Evolutionary conservation across 495 filamentous ascomycete genomes (phyloP), one percentile per base, ranked within the genome.

Genomic region (Sphaerosporella brunnea): DNA sequence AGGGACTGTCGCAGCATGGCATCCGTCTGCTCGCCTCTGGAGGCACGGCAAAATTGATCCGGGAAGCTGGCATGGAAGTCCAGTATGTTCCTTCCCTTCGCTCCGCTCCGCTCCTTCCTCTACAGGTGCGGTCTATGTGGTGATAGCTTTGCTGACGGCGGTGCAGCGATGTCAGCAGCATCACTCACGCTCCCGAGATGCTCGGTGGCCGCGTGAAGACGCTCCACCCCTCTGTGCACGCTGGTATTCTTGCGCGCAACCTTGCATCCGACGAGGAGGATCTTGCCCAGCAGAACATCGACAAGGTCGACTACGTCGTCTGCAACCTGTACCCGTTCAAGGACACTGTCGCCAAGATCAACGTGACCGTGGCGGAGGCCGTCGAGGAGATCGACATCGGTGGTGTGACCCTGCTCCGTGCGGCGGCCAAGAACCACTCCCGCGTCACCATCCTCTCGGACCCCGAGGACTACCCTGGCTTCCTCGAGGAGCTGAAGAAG

Each of bases 321-420:
- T 96, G 90, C 79, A 97, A 97, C 68, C 71, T 97, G 20, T 96
- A 95, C 64, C 87, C 87, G 10, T 96, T 97, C 75, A 93, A 94
- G 71, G 85, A 95, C 60, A 95, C 92, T 38, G 75, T 96, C 49
- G 80, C 86, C 49, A 92, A 94, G 70, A 77, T 90, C 69, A 93
- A 93, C 59, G 92, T 96, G 53, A 95, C 87, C 41, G 79, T 97
- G 51, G 73, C 80, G 19, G 90, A 97, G 65, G 90, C 90, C 39
- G 88, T 97, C 18, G 90, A 97, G 67, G 90, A 96, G 69, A 86
- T 97, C 51, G 90, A 97, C 69, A 93, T 97, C 60, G 88, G 87
- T 49, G 90, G 90, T 57, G 90, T 97, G 37, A 96, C 90, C 19
- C 75, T 97, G 53, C 82, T 97, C 59, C 78, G 90, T 51, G 90